These are phyloP conservation scores for Trichophyton schoenleinii DNA, from an alignment of 2,329 filamentous ascomycete species.

Conservation along the genomic window DNA sequence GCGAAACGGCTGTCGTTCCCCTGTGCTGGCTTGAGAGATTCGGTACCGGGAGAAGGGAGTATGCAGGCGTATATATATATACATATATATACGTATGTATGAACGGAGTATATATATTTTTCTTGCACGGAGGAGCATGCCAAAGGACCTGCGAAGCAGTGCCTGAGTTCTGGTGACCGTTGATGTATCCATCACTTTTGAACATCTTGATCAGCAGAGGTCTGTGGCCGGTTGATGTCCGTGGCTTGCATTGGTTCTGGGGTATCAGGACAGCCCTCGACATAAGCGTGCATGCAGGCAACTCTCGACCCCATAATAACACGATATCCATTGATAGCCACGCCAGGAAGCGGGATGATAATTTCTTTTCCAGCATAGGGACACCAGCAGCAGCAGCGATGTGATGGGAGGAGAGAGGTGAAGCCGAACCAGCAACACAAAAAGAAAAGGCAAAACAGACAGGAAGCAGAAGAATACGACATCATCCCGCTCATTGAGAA, in stretches of 20 bases:
- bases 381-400: neutral
- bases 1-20: neutral
- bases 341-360: neutral
- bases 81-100: neutral
- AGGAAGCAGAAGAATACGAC: neutral
- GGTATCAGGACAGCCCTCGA: neutral
- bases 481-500: neutral
- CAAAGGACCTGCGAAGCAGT: neutral
- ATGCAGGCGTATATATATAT: neutral
- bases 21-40: neutral
- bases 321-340: conserved; percentile 1
- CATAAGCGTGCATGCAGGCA: conserved; percentile 1
- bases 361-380: neutral
- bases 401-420: neutral
- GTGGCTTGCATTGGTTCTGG: neutral
- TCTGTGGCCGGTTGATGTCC: neutral
- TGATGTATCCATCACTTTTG: neutral
- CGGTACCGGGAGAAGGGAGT: neutral
- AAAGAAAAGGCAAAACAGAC: neutral
- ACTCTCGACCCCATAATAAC: neutral
- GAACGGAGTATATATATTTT: neutral
- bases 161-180: neutral
- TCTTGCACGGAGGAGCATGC: neutral
- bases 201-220: neutral
- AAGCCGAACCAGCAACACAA: neutral